Percentiles rank a stretch among this genome's conserved stretches.
These are phyloP conservation scores for Colletotrichum scovillei DNA, from an alignment of 2,329 filamentous ascomycete species.

Conservation along the genomic window DNA sequence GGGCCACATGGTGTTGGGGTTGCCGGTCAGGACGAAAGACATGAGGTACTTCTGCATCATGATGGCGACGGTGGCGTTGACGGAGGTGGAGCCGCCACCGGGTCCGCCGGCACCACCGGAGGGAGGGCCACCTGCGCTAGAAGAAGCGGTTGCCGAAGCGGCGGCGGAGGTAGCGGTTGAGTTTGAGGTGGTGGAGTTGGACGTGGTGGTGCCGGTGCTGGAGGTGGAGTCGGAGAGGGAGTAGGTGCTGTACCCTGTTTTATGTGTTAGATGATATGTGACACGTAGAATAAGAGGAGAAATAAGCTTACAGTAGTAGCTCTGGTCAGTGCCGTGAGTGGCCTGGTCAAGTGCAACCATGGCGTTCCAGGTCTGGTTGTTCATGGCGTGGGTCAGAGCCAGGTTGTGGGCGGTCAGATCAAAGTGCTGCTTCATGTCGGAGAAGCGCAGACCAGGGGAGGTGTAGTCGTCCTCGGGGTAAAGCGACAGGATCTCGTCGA, in stretches of 20 bases:
- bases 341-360: slow-evolving; percentile 5
- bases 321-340: slow-evolving; percentile 20
- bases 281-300: fast-evolving
- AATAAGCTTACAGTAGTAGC: slow-evolving; percentile 13
- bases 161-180: neutral
- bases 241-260: slow-evolving; percentile 12
- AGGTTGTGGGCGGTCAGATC: slow-evolving; percentile 15
- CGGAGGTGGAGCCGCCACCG: slow-evolving; percentile 2
- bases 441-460: slow-evolving; percentile 10
- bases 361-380: slow-evolving; percentile 11
- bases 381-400: slow-evolving; percentile 14
- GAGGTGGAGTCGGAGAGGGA: neutral
- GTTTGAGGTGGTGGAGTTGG: neutral
- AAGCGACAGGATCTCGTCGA: slow-evolving; percentile 53
- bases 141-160: neutral
- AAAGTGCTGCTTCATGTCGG: slow-evolving; percentile 19
- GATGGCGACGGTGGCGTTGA: slow-evolving; percentile 14
- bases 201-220: neutral
- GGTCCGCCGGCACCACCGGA: neutral
- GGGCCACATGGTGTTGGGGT: slow-evolving; percentile 16
- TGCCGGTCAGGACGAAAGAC: slow-evolving; percentile 4
- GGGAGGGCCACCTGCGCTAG: neutral
- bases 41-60: slow-evolving; percentile 28
- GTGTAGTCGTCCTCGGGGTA: slow-evolving; percentile 16
- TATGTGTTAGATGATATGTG: neutral